phyloP scores from a whole-genome alignment of 2,329 filamentous ascomycete species.

The Neonectria punicea region DNA sequence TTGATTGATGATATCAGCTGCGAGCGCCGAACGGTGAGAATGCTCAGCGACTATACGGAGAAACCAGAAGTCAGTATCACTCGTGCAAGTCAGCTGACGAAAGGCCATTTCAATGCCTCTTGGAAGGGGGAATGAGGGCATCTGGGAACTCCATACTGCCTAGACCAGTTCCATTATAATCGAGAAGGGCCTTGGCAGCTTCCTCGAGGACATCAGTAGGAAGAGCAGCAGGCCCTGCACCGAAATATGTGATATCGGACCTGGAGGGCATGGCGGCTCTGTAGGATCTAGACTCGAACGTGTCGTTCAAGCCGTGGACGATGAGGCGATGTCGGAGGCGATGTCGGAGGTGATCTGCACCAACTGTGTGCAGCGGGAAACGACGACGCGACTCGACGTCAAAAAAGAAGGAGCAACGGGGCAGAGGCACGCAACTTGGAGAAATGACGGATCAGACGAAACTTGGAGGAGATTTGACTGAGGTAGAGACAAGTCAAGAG shows the following conservation, averaged over 20 bases:
- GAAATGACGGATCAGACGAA: no score
- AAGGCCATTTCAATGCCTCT: neutral
- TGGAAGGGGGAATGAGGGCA: neutral
- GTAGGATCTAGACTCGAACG: no score
- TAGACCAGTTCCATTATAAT: slow-evolving; percentile 83
- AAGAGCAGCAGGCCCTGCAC: slow-evolving; percentile 85
- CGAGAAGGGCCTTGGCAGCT: slow-evolving; percentile 79
- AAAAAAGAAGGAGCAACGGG: no score
- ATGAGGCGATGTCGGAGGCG: no score
- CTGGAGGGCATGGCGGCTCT: slow-evolving; percentile 70
- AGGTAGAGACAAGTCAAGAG: no score
- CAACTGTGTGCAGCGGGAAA: no score
- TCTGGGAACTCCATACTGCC: slow-evolving; percentile 53
- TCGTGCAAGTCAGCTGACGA: neutral
- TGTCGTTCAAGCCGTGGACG: no score
- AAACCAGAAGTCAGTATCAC: neutral
- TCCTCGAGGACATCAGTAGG: slow-evolving; percentile 83
- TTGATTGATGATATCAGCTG: slow-evolving; percentile 80
- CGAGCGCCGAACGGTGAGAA: slow-evolving; percentile 85
- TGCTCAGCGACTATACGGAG: slow-evolving; percentile 74
- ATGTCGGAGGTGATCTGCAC: no score
- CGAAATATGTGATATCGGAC: slow-evolving; percentile 85
- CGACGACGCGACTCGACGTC: no score
- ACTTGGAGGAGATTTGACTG: no score
- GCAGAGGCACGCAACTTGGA: no score